Percentiles rank a stretch among this genome's conserved stretches.
phyloP scores from a whole-genome alignment of 1,139 yeast species.

The Sugiyamaella xylanicola region DNA sequence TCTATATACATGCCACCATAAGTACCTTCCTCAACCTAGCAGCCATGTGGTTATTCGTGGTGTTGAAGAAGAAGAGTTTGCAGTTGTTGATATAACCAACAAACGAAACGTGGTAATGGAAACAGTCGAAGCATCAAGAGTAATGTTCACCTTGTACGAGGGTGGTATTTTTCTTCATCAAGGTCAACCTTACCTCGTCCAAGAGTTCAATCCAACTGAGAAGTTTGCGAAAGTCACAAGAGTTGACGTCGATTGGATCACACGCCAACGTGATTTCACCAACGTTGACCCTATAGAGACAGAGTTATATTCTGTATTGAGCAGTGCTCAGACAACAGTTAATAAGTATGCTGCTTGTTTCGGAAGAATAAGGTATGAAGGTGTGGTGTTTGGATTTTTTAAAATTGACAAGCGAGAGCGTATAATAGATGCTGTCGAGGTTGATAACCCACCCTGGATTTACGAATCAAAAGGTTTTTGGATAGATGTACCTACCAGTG shows the following conservation, averaged over 20 bases:
- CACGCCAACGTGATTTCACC: constrained; percentile 86
- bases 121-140: constrained; percentile 86
- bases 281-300: constrained; percentile 73
- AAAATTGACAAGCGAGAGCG: constrained; percentile 75
- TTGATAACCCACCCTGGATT: constrained; percentile 80
- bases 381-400: constrained; percentile 87
- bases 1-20: constrained; percentile 62
- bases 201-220: constrained; percentile 76
- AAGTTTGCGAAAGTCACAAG: constrained; percentile 79
- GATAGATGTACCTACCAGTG: constrained; percentile 75
- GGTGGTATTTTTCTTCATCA: constrained; percentile 96
- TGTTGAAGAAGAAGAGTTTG: constrained; percentile 69
- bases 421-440: constrained; percentile 89
- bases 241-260: constrained; percentile 91
- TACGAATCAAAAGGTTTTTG: constrained; percentile 79
- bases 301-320: constrained; percentile 17
- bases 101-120: constrained; percentile 76
- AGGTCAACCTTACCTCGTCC: constrained; percentile 83
- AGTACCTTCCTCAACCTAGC: constrained; percentile 80
- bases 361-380: constrained; percentile 73
- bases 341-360: constrained; percentile 46
- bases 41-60: constrained; percentile 76
- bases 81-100: constrained; percentile 85
- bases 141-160: constrained; percentile 88
- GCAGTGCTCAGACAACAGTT: not conserved